phyloP scores from a whole-genome alignment of 495 filamentous ascomycete species.

The Neurospora sp. region DNA sequence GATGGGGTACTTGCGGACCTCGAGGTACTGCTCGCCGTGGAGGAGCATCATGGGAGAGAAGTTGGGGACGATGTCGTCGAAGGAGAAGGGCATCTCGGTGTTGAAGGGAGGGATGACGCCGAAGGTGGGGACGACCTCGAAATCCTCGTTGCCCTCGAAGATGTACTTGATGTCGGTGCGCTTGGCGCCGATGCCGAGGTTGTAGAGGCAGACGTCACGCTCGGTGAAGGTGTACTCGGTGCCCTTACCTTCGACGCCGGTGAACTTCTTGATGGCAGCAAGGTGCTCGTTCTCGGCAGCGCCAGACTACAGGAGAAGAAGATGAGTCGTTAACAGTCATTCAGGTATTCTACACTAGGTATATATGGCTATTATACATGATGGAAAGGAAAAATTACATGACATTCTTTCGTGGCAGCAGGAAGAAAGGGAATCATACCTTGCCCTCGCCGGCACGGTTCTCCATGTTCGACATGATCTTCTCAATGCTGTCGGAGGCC shows the following conservation, averaged over 20 bases:
- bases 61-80: conserved; percentile 80
- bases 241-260: conserved; percentile 58
- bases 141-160: conserved; percentile 79
- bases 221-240: conserved; percentile 76
- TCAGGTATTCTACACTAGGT: conserved; percentile 11
- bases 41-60: conserved; percentile 99
- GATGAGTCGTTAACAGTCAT: conserved; percentile 19
- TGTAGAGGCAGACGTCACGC: conserved; percentile 87
- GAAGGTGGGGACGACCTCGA: conserved; percentile 89
- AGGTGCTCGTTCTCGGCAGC: conserved; percentile 40
- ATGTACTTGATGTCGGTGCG: conserved; percentile 79
- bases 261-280: conserved; percentile 66
- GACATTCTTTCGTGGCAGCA: conserved; percentile 4
- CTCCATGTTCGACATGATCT: conserved; percentile 85
- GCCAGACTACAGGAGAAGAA: conserved; percentile 22
- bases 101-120: conserved; percentile 92
- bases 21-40: conserved; percentile 97
- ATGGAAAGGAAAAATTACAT: conserved; percentile 10
- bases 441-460: conserved; percentile 51
- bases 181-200: conserved; percentile 90
- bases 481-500: conserved; percentile 62
- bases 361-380: conserved; percentile 22
- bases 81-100: conserved; percentile 67
- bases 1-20: conserved; percentile 88
- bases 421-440: conserved; percentile 33